Evolutionary conservation across 2,329 filamentous ascomycete species (phyloP).

Genomic region (Amylocarpus encephaloides): DNA sequence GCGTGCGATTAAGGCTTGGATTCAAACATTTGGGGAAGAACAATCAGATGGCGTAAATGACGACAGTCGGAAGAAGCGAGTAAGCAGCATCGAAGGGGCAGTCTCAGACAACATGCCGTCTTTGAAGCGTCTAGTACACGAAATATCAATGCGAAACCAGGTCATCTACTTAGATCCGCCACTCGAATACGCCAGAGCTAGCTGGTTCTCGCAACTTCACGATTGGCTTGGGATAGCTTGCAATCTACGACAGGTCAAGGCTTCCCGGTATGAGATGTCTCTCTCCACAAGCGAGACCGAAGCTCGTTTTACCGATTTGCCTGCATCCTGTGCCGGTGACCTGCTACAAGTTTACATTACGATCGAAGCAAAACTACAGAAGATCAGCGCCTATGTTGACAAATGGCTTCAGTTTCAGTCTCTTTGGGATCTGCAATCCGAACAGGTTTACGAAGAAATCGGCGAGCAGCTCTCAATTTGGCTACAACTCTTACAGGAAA

Average conservation of each 20-base stretch:
- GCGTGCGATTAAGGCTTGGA: conserved; percentile 80
- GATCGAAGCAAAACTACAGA: conserved; percentile 74
- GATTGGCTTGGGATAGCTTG: conserved; percentile 91
- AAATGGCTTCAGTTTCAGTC: conserved; percentile 99
- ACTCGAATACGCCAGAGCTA: conserved; percentile 82
- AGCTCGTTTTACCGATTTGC: conserved; percentile 75
- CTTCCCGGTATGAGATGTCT: conserved; percentile 88
- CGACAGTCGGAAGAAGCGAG: conserved; percentile 47
- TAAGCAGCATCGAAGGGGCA: conserved; percentile 37
- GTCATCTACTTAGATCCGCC: conserved; percentile 95
- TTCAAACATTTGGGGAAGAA: conserved; percentile 69
- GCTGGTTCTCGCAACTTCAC: conserved; percentile 89
- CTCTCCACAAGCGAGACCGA: conserved; percentile 63
- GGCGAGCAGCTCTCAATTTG: conserved; percentile 88
- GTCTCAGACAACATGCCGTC: conserved; percentile 50
- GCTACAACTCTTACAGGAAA: conserved; percentile 94
- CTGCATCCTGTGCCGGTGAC: conserved; percentile 72
- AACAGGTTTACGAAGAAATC: conserved; percentile 87
- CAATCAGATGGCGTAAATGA: conserved; percentile 36
- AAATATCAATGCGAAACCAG: conserved; percentile 96
- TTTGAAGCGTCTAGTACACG: conserved; percentile 72
- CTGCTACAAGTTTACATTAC: conserved; percentile 75
- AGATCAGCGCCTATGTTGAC: conserved; percentile 81
- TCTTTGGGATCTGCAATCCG: conserved; percentile 93
- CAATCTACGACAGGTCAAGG: conserved; percentile 89